Evolutionary conservation across 2,329 filamentous ascomycete genomes (phyloP).

Genomic region (Paraphoma chrysanthemicola): DNA sequence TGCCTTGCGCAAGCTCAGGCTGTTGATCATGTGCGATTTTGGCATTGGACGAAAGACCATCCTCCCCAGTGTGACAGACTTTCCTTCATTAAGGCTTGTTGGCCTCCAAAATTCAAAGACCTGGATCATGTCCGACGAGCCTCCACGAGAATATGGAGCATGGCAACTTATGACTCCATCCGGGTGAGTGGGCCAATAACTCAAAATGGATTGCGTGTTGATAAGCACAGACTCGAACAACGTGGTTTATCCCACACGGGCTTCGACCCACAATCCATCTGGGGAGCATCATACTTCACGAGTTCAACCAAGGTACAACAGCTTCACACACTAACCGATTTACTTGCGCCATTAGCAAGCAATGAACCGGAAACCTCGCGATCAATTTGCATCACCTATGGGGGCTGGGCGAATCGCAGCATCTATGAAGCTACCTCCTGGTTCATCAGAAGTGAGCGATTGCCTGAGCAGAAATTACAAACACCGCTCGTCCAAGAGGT

Average conservation of each 20-base stretch:
- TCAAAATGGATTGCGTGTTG: neutral
- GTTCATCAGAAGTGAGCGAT: constrained; percentile 1
- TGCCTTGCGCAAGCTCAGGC: constrained; percentile 22
- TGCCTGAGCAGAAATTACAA: no score
- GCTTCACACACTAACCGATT: constrained; percentile 14
- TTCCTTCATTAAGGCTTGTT: constrained; percentile 23
- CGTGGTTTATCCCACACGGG: neutral
- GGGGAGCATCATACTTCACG: constrained; percentile 7
- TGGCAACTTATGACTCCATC: constrained; percentile 4
- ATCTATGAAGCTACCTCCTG: constrained; percentile 6
- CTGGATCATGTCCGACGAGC: neutral
- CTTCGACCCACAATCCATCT: constrained; percentile 6
- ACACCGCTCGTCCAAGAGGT: no score
- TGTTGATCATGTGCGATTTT: constrained; percentile 21
- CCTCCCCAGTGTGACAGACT: constrained; percentile 13
- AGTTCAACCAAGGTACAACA: constrained; percentile 17
- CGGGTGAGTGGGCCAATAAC: neutral
- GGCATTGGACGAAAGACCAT: constrained; percentile 2
- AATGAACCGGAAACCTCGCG: neutral
- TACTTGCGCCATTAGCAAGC: neutral
- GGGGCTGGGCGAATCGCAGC: neutral
- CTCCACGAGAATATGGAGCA: neutral
- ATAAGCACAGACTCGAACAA: neutral
- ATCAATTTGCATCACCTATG: constrained; percentile 10
- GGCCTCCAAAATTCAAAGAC: constrained; percentile 11